These are phyloP conservation scores for Schizophyllum commune DNA, from an alignment of 1,284 basidiomycete species.

Conservation along the genomic window DNA sequence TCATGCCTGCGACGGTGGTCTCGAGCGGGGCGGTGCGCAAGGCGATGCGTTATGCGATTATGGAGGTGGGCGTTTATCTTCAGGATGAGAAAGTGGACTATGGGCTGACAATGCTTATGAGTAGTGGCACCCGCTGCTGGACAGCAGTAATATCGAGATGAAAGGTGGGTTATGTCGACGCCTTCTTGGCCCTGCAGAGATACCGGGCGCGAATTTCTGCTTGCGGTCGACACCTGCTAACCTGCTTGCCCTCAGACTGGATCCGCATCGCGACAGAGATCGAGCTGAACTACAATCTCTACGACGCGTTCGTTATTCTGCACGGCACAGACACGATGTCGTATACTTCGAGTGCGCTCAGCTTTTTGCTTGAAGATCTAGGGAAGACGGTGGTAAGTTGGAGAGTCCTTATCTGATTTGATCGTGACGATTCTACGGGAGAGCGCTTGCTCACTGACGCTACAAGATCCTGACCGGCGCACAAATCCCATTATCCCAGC, in stretches of 20 bases:
- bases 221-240: neutral
- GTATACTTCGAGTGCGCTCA: slow-evolving; percentile 81
- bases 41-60: slow-evolving; percentile 71
- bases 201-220: neutral
- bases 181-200: too few species aligned
- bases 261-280: slow-evolving; percentile 86
- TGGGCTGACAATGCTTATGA: slow-evolving; percentile 4
- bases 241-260: slow-evolving; percentile 56
- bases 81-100: too few species aligned
- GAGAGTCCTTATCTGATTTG: neutral
- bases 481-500: slow-evolving; percentile 84
- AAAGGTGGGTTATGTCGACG: slow-evolving; percentile 42
- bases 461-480: slow-evolving; percentile 80
- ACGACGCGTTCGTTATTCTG: slow-evolving; percentile 86
- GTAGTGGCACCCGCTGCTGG: slow-evolving; percentile 81
- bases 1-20: slow-evolving; percentile 64
- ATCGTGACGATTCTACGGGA: neutral
- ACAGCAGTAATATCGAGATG: slow-evolving; percentile 83
- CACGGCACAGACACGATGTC: slow-evolving; percentile 95
- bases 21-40: slow-evolving; percentile 54
- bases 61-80: slow-evolving; percentile 55
- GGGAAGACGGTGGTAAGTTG: slow-evolving; percentile 74
- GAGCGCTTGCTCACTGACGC: neutral
- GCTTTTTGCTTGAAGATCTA: slow-evolving; percentile 85
- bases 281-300: slow-evolving; percentile 84